A percentile compares a stretch with the other conserved stretches of the same genome.
Conservation (phyloP, 768 basidiomycete species). For the Hemileccinum rubropunctum region DNA sequence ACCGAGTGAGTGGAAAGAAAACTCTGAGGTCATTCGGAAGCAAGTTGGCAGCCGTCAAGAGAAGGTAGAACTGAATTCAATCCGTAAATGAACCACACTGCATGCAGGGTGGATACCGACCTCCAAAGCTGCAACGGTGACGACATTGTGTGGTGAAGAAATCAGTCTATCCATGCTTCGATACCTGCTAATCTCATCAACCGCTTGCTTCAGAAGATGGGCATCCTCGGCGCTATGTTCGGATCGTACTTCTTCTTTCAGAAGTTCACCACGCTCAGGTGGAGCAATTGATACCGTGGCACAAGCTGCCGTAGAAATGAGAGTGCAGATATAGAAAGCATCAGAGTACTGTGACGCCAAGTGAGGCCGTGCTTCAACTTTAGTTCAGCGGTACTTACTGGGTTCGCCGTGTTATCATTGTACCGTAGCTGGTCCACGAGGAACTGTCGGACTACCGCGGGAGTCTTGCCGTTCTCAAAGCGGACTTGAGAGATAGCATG, state of each 20-base stretch:
- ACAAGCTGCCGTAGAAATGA: conserved; percentile 80
- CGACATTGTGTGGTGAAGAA: conserved; percentile 90
- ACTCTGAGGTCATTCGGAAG: conserved; percentile 72
- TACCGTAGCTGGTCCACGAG: conserved; percentile 90
- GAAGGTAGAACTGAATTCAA: conserved; percentile 65
- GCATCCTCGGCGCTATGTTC: conserved; percentile 69
- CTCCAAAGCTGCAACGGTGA: conserved; percentile 89
- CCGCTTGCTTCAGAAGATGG: conserved; percentile 67
- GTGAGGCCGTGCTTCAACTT: conserved; percentile 2
- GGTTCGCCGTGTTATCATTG: conserved; percentile 92
- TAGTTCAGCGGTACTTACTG: conserved; percentile 46
- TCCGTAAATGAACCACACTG: conserved; percentile 5
- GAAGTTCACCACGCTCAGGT: conserved; percentile 77
- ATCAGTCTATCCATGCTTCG: conserved; percentile 94
- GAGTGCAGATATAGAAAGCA: conserved; percentile 82
- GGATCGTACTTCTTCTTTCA: conserved; percentile 61
- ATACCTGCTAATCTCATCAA: conserved; percentile 86
- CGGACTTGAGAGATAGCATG: conserved; percentile 83
- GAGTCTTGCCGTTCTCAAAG: conserved; percentile 84
- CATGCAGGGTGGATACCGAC: conserved; percentile 40
- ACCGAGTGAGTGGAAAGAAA: conserved; percentile 91
- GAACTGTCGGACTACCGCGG: conserved; percentile 81
- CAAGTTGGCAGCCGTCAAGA: conserved; percentile 72
- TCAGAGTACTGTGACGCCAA: conserved; percentile 69
- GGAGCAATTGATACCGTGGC: conserved; percentile 73